Base-by-base conservation (phyloP, 2,329 filamentous ascomycete genomes). In the Colletotrichum truncatum region DNA sequence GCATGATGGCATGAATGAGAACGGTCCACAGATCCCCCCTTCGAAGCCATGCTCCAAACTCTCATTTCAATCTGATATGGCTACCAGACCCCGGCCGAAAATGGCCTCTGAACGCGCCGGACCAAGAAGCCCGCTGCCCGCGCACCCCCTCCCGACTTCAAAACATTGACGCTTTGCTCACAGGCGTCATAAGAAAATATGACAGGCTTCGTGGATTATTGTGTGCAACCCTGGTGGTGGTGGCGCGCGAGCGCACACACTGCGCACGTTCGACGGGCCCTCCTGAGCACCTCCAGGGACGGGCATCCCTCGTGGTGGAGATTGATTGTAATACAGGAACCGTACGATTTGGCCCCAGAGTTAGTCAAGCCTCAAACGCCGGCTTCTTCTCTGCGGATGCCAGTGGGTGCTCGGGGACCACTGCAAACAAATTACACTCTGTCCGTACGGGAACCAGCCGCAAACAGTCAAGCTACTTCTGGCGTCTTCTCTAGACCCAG, bases 361-460 rank as follows among this genome's bases (percentile, higher is more conserved):
- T 52, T n/a, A 60, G 46, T 34, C 55, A 53, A 41, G 55, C 48
- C 55, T 53, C 32, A 64, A 48, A 60, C 55, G 46, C 55, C 39
- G 55, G 61, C 30, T 34, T 43, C 26, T 10, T 32, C 46, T 48
- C 36, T 26, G 18, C 26, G 21, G n/a, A 11, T 23, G 36, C 21
- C 7, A 16, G 16, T 45, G 26, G 18, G 49, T 26, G 26, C 16
- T n/a, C 38, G 9, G 30, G 18, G 28, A 16, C n/a, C 43, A 25
- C 55, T 43, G 25, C 34, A 16, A 43, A 28, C 41, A 39, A 14
- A 39, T 39, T n/a, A n/a, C n/a, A n/a, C n/a, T n/a, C n/a, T n/a
- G n/a, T n/a, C n/a, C n/a, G n/a, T n/a, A n/a, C n/a, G n/a, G n/a
- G n/a, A n/a, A n/a, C n/a, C n/a, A n/a, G n/a, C n/a, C n/a, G n/a